These are phyloP conservation scores for Gossypium davidsonii DNA, from an alignment of 441 rosid species.

Conservation along the genomic window DNA sequence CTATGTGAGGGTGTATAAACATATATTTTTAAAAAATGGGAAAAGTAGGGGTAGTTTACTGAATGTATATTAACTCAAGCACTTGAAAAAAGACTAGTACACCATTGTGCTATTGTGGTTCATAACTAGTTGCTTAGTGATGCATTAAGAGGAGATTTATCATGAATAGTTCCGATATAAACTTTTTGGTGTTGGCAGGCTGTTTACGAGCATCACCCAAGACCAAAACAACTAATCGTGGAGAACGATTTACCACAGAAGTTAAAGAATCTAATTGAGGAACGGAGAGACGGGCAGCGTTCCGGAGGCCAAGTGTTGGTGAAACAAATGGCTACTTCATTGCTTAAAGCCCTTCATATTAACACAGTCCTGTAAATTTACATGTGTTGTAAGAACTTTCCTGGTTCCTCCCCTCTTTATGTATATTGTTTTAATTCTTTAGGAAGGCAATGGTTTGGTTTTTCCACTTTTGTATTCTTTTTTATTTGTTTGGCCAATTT, in stretches of 20 bases:
- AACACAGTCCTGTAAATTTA: constrained; percentile 51
- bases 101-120: background rate
- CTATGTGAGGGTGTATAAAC: background rate
- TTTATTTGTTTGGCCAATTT: background rate
- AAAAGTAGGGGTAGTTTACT: background rate
- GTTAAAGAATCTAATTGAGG: constrained; percentile 82
- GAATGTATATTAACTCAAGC: background rate
- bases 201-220: constrained; percentile 96
- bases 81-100: background rate
- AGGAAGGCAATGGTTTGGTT: background rate
- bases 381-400: background rate
- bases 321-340: constrained; percentile 97
- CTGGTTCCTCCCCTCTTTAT: background rate
- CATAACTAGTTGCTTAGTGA: background rate
- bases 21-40: background rate
- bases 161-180: background rate
- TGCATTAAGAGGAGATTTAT: background rate
- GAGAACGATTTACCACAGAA: constrained; percentile 90
- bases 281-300: constrained; percentile 89
- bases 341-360: constrained; percentile 70
- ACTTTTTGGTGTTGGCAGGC: constrained; percentile 41
- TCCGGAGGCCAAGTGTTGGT: constrained; percentile 96
- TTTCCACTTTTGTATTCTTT: background rate
- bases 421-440: background rate
- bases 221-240: constrained; percentile 92